phyloP scores from a whole-genome alignment of 2,329 filamentous ascomycete species.

The Tolypocladium paradoxum region DNA sequence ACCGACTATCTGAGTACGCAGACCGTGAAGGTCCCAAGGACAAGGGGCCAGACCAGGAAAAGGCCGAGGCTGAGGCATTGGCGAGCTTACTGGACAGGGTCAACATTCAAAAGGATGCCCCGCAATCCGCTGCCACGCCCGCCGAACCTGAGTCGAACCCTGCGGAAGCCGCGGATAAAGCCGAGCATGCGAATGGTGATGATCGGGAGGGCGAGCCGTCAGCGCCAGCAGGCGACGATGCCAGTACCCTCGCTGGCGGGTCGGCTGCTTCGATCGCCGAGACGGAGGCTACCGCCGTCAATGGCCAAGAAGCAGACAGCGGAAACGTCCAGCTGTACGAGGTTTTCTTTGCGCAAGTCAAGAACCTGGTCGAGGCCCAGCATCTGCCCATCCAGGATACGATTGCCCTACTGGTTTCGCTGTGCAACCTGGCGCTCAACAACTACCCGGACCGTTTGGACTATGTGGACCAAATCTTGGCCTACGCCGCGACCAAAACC shows the following conservation, averaged over 20 bases:
- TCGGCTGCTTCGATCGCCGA: constrained; percentile 31
- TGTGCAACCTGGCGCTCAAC: constrained; percentile 86
- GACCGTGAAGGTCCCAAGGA: constrained; percentile 71
- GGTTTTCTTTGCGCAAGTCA: constrained; percentile 93
- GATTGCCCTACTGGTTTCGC: constrained; percentile 84
- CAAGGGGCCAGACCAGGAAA: constrained; percentile 58
- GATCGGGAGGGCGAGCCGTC: constrained; percentile 7
- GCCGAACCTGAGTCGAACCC: constrained; percentile 21
- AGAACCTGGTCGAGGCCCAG: constrained; percentile 84
- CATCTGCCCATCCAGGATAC: constrained; percentile 89
- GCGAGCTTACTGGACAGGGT: constrained; percentile 68
- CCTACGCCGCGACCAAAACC: constrained; percentile 79
- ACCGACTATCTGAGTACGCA: constrained; percentile 89
- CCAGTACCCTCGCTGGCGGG: constrained; percentile 18
- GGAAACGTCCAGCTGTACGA: constrained; percentile 85
- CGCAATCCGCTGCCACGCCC: constrained; percentile 6
- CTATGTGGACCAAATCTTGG: constrained; percentile 89
- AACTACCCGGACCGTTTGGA: constrained; percentile 89
- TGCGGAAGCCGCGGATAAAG: constrained; percentile 15
- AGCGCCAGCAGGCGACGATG: constrained; percentile 17
- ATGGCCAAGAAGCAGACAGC: constrained; percentile 32
- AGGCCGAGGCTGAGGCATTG: constrained; percentile 77
- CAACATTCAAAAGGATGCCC: constrained; percentile 50
- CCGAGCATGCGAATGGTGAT: constrained; percentile 22
- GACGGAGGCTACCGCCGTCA: constrained; percentile 35